A percentile compares a stretch with the other conserved stretches of the same genome.
These are phyloP conservation scores for Alnus glutinosa DNA, from an alignment of 306 rosid species.

Conservation along the genomic window DNA sequence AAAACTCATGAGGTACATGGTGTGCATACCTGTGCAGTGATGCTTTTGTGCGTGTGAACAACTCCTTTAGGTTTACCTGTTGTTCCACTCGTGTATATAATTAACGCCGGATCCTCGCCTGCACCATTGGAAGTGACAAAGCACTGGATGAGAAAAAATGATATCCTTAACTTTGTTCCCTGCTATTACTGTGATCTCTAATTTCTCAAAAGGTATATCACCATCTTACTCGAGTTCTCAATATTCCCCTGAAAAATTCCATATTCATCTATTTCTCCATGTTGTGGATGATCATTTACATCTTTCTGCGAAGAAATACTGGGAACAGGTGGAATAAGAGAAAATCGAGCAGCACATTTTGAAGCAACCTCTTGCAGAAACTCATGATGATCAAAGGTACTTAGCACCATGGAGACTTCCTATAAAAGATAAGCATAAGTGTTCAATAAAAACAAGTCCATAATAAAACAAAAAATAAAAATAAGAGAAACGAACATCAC, in stretches of 20 bases:
- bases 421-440: slow-evolving; percentile 36
- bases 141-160: slow-evolving; percentile 24
- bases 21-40: slow-evolving; percentile 69
- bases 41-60: slow-evolving; percentile 89
- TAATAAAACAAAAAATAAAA: slow-evolving; percentile 19
- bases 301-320: slow-evolving; percentile 40
- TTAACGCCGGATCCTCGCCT: slow-evolving; percentile 92
- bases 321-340: slow-evolving; percentile 71
- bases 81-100: slow-evolving; percentile 91
- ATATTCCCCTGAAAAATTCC: slow-evolving; percentile 35
- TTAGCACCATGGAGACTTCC: slow-evolving; percentile 80
- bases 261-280: slow-evolving; percentile 40
- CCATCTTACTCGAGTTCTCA: slow-evolving; percentile 54
- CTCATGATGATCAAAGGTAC: slow-evolving; percentile 81
- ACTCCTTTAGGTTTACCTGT: slow-evolving; percentile 99
- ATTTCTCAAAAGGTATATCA: slow-evolving; percentile 20
- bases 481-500: too few relatives aligned
- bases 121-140: slow-evolving; percentile 34
- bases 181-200: background rate
- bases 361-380: slow-evolving; percentile 70
- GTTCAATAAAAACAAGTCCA: slow-evolving; percentile 20
- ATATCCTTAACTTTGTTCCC: slow-evolving; percentile 5
- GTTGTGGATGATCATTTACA: slow-evolving; percentile 41
- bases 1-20: slow-evolving; percentile 22
- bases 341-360: slow-evolving; percentile 65